Conservation (phyloP, 495 filamentous ascomycete species). For the Neurospora hispaniola region DNA sequence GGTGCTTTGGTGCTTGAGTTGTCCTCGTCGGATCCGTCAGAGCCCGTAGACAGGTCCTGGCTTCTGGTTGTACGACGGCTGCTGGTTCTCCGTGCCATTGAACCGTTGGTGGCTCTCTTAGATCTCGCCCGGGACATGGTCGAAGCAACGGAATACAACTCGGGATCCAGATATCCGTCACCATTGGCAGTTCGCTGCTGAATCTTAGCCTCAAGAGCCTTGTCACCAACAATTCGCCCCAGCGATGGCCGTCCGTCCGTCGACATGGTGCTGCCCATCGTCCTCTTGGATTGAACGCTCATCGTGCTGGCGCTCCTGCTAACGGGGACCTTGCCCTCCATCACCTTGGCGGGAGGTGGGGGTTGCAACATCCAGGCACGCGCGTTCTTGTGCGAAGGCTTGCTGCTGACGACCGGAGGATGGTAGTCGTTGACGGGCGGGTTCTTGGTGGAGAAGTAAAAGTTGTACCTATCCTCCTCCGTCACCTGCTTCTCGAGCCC, state of each 20-base stretch:
- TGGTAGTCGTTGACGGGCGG: slow-evolving; percentile 80
- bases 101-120: slow-evolving; percentile 13
- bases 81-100: slow-evolving; percentile 18
- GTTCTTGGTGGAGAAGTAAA: slow-evolving; percentile 57
- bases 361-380: slow-evolving; percentile 88
- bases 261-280: slow-evolving; percentile 1
- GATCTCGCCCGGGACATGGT: slow-evolving; percentile 14
- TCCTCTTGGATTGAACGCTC: slow-evolving; percentile 22
- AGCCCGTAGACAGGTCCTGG: slow-evolving; percentile 27
- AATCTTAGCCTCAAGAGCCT: slow-evolving; percentile 28
- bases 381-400: slow-evolving; percentile 52
- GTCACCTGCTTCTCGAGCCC: slow-evolving; percentile 30
- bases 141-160: slow-evolving; percentile 12
- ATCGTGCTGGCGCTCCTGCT: slow-evolving; percentile 38
- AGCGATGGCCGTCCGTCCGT: slow-evolving; percentile 7
- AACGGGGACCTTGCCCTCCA: slow-evolving; percentile 65
- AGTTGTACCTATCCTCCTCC: slow-evolving; percentile 33
- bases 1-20: background rate
- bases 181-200: slow-evolving; percentile 14
- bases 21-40: slow-evolving; percentile 22
- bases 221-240: slow-evolving; percentile 25
- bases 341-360: slow-evolving; percentile 70
- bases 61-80: slow-evolving; percentile 22
- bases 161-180: slow-evolving; percentile 21
- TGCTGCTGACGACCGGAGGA: slow-evolving; percentile 72